These are phyloP conservation scores for Geoglossum cookeanum DNA, from an alignment of 2,329 filamentous ascomycete species.

Conservation along the genomic window DNA sequence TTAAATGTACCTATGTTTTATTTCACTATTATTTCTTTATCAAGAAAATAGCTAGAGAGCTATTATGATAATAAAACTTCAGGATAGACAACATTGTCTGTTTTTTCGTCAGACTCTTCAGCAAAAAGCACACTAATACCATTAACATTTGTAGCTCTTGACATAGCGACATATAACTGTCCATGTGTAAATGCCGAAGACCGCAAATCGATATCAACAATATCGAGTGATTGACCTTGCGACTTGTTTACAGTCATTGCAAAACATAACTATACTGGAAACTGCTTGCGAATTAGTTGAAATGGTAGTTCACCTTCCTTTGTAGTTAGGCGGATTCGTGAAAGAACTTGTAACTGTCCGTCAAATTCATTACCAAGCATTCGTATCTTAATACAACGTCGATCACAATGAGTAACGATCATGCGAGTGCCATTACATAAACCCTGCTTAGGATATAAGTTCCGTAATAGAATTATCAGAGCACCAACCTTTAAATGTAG, in stretches of 20 bases:
- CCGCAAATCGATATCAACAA: no score
- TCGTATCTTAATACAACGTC: background rate
- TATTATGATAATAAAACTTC: no score
- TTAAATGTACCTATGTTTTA: no score
- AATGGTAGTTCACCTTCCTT: background rate
- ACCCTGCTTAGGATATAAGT: conserved; percentile 3
- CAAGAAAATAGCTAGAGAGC: no score
- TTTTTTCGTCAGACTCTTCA: no score
- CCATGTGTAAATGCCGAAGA: no score
- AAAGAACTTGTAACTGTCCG: background rate
- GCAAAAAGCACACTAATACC: no score
- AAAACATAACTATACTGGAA: background rate
- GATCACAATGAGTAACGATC: background rate
- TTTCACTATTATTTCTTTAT: no score
- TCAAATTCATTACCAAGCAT: background rate
- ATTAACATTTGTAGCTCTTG: no score
- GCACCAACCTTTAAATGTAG: background rate
- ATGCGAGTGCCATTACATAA: conserved; percentile 3
- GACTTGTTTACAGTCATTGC: background rate
- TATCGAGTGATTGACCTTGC: background rate
- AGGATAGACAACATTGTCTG: no score
- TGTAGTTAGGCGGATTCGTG: background rate
- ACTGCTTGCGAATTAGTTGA: background rate
- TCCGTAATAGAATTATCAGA: conserved; percentile 3
- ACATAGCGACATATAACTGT: no score